phyloP scores from a whole-genome alignment of 2,329 filamentous ascomycete species.

The Purpureocillium lavendulum region DNA sequence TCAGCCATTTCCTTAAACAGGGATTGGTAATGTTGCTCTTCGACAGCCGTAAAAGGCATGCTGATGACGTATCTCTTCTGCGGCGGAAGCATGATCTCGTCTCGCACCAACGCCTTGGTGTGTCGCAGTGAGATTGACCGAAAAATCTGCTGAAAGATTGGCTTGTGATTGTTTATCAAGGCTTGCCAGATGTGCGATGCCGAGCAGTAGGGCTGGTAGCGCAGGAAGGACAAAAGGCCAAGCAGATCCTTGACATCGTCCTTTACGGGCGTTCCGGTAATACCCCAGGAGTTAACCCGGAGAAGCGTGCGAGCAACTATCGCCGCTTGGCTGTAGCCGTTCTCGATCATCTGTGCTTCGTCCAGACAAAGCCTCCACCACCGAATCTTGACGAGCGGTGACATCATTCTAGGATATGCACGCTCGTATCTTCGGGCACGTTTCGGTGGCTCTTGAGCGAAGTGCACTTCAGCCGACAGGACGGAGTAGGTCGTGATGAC shows the following conservation, averaged over 20 bases:
- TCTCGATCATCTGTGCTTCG: conserved; percentile 90
- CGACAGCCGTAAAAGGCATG: conserved; percentile 81
- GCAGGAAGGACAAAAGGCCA: conserved; percentile 74
- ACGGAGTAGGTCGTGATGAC: conserved; percentile 60
- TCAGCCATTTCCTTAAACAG: conserved; percentile 69
- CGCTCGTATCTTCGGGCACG: conserved; percentile 58
- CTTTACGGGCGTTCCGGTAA: conserved; percentile 80
- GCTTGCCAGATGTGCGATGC: conserved; percentile 58
- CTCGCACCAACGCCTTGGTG: conserved; percentile 71
- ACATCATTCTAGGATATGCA: conserved; percentile 57
- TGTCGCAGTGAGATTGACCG: conserved; percentile 69
- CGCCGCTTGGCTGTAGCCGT: conserved; percentile 75
- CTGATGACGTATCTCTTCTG: conserved; percentile 85
- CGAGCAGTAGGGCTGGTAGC: conserved; percentile 66
- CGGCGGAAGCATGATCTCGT: conserved; percentile 69
- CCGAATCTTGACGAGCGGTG: conserved; percentile 69
- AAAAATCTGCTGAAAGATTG: conserved; percentile 62
- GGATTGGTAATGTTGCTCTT: conserved; percentile 79
- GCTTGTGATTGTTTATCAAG: conserved; percentile 52
- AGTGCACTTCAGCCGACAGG: conserved; percentile 74
- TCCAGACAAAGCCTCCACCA: conserved; percentile 83
- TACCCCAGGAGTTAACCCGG: conserved; percentile 80
- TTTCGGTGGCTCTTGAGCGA: conserved; percentile 59
- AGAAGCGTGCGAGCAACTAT: conserved; percentile 73
- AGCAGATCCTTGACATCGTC: conserved; percentile 70